Percentiles rank a stretch among this genome's conserved stretches.
Evolutionary conservation across 352 stramenopile species (phyloP).

Genomic region (Phytopythium chamaehyphon): DNA sequence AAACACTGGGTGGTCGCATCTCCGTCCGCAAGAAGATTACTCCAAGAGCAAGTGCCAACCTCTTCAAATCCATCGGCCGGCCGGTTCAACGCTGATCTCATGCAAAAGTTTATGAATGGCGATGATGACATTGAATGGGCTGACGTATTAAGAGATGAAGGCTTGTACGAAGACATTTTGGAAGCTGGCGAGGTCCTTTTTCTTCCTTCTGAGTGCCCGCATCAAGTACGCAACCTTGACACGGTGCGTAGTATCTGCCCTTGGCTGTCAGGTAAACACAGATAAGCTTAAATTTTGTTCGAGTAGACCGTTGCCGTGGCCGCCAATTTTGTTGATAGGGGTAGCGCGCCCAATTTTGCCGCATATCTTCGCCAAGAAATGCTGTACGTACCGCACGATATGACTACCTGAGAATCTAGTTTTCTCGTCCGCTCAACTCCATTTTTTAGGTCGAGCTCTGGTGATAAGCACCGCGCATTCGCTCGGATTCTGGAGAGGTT

Average conservation of each 20-base stretch:
- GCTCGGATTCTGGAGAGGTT: not conserved
- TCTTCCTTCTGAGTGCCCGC: conserved; percentile 25
- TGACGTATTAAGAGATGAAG: conserved; percentile 12
- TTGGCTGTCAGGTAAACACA: too few relatives aligned
- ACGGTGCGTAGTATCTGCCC: conserved; percentile 10
- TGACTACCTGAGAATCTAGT: conserved; percentile 1
- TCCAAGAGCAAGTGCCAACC: conserved; percentile 20
- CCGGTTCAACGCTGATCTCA: conserved; percentile 20
- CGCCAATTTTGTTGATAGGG: conserved; percentile 20
- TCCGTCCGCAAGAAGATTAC: conserved; percentile 16
- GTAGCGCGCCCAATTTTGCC: conserved; percentile 7
- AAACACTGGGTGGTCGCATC: conserved; percentile 35
- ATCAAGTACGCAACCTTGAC: conserved; percentile 36
- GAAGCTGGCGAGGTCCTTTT: conserved; percentile 33
- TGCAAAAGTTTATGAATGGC: conserved; percentile 4
- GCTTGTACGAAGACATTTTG: conserved; percentile 28
- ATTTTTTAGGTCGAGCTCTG: conserved; percentile 3
- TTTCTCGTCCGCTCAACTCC: conserved; percentile 1
- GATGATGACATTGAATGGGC: not conserved
- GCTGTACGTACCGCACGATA: conserved; percentile 4
- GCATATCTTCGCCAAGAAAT: conserved; percentile 6
- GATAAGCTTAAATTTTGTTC: too few relatives aligned
- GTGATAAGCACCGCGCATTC: not conserved
- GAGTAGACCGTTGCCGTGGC: conserved; percentile 29
- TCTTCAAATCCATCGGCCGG: conserved; percentile 2